Conservation (phyloP, 192 early-diverging fungal genomes). For the Backusella australiensis region DNA sequence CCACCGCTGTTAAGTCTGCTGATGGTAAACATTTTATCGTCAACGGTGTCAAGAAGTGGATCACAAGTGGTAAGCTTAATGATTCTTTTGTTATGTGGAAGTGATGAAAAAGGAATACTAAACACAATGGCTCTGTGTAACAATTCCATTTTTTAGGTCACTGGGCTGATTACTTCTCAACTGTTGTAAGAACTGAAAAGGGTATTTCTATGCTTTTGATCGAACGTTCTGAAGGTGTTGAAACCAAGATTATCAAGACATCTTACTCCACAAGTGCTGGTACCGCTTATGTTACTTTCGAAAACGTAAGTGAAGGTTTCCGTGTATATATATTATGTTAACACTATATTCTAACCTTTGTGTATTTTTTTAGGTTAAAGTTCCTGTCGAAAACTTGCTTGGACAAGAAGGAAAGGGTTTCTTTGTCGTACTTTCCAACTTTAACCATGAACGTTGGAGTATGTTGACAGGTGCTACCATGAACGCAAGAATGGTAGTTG, state of each 20-base stretch:
- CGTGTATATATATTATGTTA: not conserved
- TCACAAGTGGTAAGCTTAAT: conserved; percentile 68
- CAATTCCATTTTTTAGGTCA: conserved; percentile 74
- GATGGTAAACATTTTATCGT: conserved; percentile 78
- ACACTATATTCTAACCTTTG: not conserved
- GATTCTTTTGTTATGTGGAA: conserved; percentile 37
- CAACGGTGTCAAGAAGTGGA: conserved; percentile 87
- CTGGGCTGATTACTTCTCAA: conserved; percentile 30
- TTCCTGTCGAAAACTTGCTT: conserved; percentile 70
- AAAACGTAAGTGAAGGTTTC: conserved; percentile 41
- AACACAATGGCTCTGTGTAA: conserved; percentile 45
- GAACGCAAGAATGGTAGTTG: conserved; percentile 44
- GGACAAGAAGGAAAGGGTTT: conserved; percentile 64
- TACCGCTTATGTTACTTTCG: conserved; percentile 62
- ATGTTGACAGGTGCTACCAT: conserved; percentile 38
- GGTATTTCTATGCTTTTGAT: conserved; percentile 74
- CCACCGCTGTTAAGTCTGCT: conserved; percentile 55
- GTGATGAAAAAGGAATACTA: not conserved
- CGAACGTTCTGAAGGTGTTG: conserved; percentile 55
- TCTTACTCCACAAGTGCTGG: conserved; percentile 65
- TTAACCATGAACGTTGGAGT: conserved; percentile 69
- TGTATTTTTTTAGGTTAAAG: conserved; percentile 44
- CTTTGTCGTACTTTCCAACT: conserved; percentile 67
- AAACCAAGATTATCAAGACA: conserved; percentile 65
- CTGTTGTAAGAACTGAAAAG: conserved; percentile 31